Evolutionary conservation across 352 stramenopile species (phyloP), one percentile per base, ranked within the genome.

Genomic region (Globisporangium iwayamae): DNA sequence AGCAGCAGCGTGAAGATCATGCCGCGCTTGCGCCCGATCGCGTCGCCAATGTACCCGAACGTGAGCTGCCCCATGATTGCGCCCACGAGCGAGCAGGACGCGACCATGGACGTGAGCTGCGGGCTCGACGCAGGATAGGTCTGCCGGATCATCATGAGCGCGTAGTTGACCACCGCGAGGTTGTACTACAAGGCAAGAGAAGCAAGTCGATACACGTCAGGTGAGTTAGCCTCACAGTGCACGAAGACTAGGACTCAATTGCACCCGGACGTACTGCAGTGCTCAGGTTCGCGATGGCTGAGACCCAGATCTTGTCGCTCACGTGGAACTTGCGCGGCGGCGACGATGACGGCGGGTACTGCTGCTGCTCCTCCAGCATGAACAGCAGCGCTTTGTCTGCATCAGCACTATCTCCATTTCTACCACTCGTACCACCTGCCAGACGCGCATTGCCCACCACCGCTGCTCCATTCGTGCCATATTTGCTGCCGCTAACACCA

Each of bases 1-100:
- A 94, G 64, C 60, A 91, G 6, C 48, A 94, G 66, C 51, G 87
- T 93, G 48, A 91, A 66, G 59, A 93, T 86, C 81, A 96, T 91
- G 20, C 68, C 83, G 64, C 85, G 87, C 56, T 75, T 72, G 28
- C 85, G 78, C 4, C 85, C 85, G 45, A 94, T 64, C 16, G 76
- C 70, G 20, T 89, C 76, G 50, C 85, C 87, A 28, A 92, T 76
- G 56, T 94, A 93, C 14, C 87, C 87, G 57, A 94, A 93, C 28
- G 81, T 85, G 52, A 93, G 71, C 64, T 93, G 85, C 4, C 85
- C 87, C 25, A 83, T 66, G 56, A 96, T 91, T n/a, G 85, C 87
- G 3, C 87, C 87, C 3, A 89, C 72, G 22, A 96, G 72, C 30
- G 85, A 90, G 62, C 79, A 89, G 13, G 85, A 80, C 46, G 79